Percentiles rank a stretch among this genome's conserved stretches.
Evolutionary conservation across 1,284 basidiomycete species (phyloP).

Genomic region (Erythrobasidium hasegawianum): DNA sequence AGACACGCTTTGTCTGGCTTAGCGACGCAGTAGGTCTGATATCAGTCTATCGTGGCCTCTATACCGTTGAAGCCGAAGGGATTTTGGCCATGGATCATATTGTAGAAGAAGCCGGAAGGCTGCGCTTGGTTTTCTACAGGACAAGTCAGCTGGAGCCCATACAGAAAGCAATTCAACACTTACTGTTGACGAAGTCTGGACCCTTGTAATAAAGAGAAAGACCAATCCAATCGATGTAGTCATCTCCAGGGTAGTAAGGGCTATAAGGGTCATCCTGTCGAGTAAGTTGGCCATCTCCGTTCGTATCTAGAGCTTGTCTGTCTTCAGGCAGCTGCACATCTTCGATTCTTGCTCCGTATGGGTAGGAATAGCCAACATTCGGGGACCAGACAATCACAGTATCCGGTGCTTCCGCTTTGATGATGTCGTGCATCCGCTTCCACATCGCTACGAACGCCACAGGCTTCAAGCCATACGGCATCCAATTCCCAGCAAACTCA

Average conservation of each 20-base stretch:
- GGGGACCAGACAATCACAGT: constrained; percentile 36
- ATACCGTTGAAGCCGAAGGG: constrained; percentile 10
- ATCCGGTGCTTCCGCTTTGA: constrained; percentile 42
- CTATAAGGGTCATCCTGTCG: constrained; percentile 44
- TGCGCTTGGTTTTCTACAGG: constrained; percentile 40
- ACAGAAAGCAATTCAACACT: no score
- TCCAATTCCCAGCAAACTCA: constrained; percentile 47
- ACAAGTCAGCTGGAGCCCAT: no score
- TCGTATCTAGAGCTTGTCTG: constrained; percentile 44
- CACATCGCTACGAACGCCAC: constrained; percentile 43
- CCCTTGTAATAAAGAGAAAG: constrained; percentile 42
- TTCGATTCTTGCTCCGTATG: constrained; percentile 35
- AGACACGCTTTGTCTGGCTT: constrained; percentile 43
- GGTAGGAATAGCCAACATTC: constrained; percentile 40
- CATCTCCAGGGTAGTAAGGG: constrained; percentile 47
- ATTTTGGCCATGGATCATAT: constrained; percentile 21
- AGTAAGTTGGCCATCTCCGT: constrained; percentile 42
- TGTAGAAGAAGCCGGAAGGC: constrained; percentile 35
- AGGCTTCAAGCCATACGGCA: constrained; percentile 44
- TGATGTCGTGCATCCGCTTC: constrained; percentile 43
- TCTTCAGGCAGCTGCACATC: constrained; percentile 38
- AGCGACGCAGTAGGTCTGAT: constrained; percentile 38
- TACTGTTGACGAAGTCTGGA: constrained; percentile 19
- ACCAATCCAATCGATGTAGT: constrained; percentile 48
- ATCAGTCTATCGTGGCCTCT: constrained; percentile 36